phyloP scores from a whole-genome alignment of 1,139 yeast species.

The Pichia kudriavzevii region DNA sequence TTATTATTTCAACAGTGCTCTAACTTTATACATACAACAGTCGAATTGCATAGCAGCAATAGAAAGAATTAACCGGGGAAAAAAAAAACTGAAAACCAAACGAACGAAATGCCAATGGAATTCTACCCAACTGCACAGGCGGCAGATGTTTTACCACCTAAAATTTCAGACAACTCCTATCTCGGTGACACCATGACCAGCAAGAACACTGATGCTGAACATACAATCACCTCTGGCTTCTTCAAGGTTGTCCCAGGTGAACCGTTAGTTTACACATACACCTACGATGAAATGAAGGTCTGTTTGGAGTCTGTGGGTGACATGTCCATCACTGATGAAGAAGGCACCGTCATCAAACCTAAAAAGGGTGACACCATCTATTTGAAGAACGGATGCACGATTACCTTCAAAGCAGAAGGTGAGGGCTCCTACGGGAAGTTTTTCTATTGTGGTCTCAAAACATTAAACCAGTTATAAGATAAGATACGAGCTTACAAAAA shows the following conservation, averaged over 20 bases:
- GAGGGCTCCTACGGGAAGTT: conserved; percentile 50
- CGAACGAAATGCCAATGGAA: conserved; percentile 48
- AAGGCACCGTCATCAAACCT: conserved; percentile 49
- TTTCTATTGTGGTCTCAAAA: conserved; percentile 52
- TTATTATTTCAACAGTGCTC: no score
- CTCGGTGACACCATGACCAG: conserved; percentile 57
- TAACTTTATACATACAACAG: no score
- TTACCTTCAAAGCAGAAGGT: conserved; percentile 48
- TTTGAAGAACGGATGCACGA: conserved; percentile 60
- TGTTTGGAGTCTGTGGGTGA: conserved; percentile 61
- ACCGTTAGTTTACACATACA: conserved; percentile 55
- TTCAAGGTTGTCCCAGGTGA: conserved; percentile 63
- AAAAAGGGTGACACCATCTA: conserved; percentile 63
- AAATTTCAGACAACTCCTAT: conserved; percentile 55
- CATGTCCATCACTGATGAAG: conserved; percentile 53
- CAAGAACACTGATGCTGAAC: conserved; percentile 41
- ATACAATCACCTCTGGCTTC: conserved; percentile 58
- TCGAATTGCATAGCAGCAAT: no score
- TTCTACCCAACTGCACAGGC: conserved; percentile 50
- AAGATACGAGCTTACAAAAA: neutral
- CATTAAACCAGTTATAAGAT: conserved; percentile 6
- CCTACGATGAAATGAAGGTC: conserved; percentile 66
- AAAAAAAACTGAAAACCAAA: neutral
- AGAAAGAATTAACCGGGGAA: no score
- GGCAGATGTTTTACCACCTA: conserved; percentile 48